phyloP scores from a whole-genome alignment of 2,329 filamentous ascomycete genomes.

The Alternaria sp. region DNA sequence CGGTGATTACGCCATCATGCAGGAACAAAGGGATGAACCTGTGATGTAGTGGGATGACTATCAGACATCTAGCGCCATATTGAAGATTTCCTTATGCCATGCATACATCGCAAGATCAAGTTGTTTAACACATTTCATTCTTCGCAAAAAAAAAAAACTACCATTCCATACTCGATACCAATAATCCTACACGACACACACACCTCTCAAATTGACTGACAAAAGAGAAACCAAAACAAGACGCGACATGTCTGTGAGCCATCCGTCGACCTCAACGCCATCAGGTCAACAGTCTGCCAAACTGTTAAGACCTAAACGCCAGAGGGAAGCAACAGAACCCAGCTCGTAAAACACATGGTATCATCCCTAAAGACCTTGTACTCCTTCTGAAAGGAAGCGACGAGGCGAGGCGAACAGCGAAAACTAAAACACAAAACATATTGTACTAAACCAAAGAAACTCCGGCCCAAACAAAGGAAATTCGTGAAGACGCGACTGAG shows the following conservation, averaged over 20 bases:
- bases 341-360: slow-evolving; percentile 38
- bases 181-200: slow-evolving; percentile 30
- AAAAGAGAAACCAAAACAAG: slow-evolving; percentile 20
- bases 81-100: neutral
- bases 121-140: slow-evolving; percentile 17
- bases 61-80: neutral
- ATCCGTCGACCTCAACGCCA: slow-evolving; percentile 27
- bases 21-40: slow-evolving; percentile 12
- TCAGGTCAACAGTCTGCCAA: slow-evolving; percentile 20
- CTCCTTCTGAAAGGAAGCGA: slow-evolving; percentile 21
- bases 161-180: slow-evolving; percentile 9
- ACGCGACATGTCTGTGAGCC: slow-evolving; percentile 17
- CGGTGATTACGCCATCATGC: slow-evolving; percentile 4
- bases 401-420: slow-evolving; percentile 16
- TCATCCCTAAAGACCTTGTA: slow-evolving; percentile 34
- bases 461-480: slow-evolving; percentile 17
- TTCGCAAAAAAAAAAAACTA: slow-evolving; percentile 19
- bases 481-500: slow-evolving; percentile 3
- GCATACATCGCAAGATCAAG: neutral
- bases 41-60: slow-evolving; percentile 1
- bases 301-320: slow-evolving; percentile 34
- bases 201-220: neutral
- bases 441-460: slow-evolving; percentile 8
- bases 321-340: slow-evolving; percentile 23
- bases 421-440: slow-evolving; percentile 9